phyloP scores from a whole-genome alignment of 208 protist genomes.

The Crithidia mellificae region DNA sequence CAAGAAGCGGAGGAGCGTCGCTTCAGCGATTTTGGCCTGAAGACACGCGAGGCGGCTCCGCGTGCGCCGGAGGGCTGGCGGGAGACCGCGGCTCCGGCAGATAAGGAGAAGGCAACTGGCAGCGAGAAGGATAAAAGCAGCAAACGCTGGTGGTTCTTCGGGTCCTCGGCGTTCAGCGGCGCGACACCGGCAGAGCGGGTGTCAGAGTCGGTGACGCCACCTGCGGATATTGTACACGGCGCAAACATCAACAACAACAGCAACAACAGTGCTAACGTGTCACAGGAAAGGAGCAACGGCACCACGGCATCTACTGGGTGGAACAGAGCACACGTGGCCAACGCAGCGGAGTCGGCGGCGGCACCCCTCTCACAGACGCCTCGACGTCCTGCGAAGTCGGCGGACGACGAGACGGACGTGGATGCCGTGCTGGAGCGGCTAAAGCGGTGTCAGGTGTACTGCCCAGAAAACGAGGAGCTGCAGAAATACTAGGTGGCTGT shows the following conservation, averaged over 20 bases:
- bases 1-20: slow-evolving; percentile 16
- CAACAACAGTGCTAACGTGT: background rate
- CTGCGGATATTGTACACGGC: no score
- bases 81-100: background rate
- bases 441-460: slow-evolving; percentile 82
- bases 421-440: slow-evolving; percentile 57
- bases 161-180: slow-evolving; percentile 18
- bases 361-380: slow-evolving; percentile 18
- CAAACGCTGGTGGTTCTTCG: slow-evolving; percentile 31
- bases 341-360: slow-evolving; percentile 1
- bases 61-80: slow-evolving; percentile 20
- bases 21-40: slow-evolving; percentile 20
- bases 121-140: no score
- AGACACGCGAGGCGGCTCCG: slow-evolving; percentile 7
- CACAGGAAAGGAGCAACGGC: background rate
- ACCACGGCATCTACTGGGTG: slow-evolving; percentile 7
- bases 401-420: slow-evolving; percentile 62
- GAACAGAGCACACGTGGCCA: background rate
- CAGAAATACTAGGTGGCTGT: slow-evolving; percentile 15
- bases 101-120: background rate
- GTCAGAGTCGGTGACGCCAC: no score
- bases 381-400: slow-evolving; percentile 21
- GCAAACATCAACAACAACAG: background rate
- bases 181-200: no score
- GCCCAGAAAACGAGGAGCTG: slow-evolving; percentile 65